phyloP scores from a whole-genome alignment of 2,329 filamentous ascomycete genomes.

The Stachybotrys chartarum region DNA sequence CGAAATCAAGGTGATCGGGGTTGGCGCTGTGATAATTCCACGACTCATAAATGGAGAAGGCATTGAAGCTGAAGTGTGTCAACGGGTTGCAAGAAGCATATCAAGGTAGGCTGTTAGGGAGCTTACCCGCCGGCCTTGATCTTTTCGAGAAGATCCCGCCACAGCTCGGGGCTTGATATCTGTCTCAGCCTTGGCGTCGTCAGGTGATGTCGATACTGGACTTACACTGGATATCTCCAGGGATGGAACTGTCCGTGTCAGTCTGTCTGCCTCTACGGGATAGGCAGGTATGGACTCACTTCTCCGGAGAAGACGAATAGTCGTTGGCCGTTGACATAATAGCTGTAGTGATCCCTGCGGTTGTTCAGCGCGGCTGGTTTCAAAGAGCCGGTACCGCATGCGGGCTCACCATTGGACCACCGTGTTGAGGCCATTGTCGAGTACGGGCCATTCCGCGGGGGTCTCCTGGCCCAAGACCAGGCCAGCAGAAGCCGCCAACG shows the following conservation, averaged over 20 bases:
- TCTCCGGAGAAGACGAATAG: conserved; percentile 36
- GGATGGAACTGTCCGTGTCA: conserved; percentile 26
- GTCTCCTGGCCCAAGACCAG: neutral
- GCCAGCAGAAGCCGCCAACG: neutral
- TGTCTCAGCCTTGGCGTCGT: neutral
- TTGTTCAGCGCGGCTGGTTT: neutral
- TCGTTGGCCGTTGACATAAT: conserved; percentile 30
- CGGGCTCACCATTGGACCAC: conserved; percentile 22
- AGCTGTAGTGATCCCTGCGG: conserved; percentile 32
- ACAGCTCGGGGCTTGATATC: conserved; percentile 22
- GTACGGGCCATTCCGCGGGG: conserved; percentile 15
- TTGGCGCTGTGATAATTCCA: conserved; percentile 33
- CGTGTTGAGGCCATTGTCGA: conserved; percentile 22
- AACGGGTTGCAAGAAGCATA: neutral
- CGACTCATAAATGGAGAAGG: conserved; percentile 34
- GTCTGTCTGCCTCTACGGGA: neutral
- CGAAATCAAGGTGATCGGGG: conserved; percentile 20
- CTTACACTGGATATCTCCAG: conserved; percentile 33
- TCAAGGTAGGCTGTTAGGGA: neutral
- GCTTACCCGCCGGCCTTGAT: conserved; percentile 31
- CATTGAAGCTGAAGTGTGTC: conserved; percentile 25
- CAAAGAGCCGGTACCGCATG: neutral
- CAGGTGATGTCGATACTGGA: neutral
- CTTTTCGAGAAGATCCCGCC: conserved; percentile 34
- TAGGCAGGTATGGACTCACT: conserved; percentile 10